Evolutionary conservation across 805 yeast genomes (phyloP).

Genomic region (Wickerhamia fluorescens): DNA sequence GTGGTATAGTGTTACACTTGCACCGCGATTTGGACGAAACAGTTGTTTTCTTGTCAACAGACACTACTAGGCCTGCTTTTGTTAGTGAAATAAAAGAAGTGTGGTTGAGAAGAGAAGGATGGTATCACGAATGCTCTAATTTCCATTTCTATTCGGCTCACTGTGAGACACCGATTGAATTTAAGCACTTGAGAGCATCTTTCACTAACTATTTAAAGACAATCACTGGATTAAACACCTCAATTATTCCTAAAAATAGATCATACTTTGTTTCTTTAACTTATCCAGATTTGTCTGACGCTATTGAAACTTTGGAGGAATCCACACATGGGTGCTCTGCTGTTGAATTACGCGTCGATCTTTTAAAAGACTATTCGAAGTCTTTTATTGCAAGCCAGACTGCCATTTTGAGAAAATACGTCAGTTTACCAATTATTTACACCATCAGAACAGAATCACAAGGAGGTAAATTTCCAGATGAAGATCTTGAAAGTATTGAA

Average conservation of each 20-base stretch:
- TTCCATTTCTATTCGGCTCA: conserved; percentile 71
- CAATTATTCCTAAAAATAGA: conserved; percentile 37
- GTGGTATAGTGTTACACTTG: conserved; percentile 82
- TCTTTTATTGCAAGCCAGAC: conserved; percentile 68
- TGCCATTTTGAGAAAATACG: conserved; percentile 56
- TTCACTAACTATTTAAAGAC: conserved; percentile 52
- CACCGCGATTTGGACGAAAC: conserved; percentile 85
- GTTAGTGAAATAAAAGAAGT: conserved; percentile 73
- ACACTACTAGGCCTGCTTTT: conserved; percentile 84
- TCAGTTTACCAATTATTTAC: conserved; percentile 69
- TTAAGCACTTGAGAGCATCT: conserved; percentile 48
- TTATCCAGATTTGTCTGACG: conserved; percentile 48
- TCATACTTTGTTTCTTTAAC: conserved; percentile 73
- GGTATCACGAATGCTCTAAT: conserved; percentile 78
- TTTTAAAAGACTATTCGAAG: conserved; percentile 42
- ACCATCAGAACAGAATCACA: conserved; percentile 73
- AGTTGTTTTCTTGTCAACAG: conserved; percentile 63
- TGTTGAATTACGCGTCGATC: conserved; percentile 77
- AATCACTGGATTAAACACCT: conserved; percentile 49
- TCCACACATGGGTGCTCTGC: conserved; percentile 70
- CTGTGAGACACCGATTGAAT: conserved; percentile 49
- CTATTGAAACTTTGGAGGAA: conserved; percentile 40
- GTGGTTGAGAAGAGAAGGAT: conserved; percentile 73
- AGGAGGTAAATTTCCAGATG: conserved; percentile 77
- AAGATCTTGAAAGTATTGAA: conserved; percentile 39